A percentile compares a stretch with the other conserved stretches of the same genome.
These are phyloP conservation scores for Cryptococcus floricola DNA, from an alignment of 1,284 basidiomycete genomes.

Conservation along the genomic window DNA sequence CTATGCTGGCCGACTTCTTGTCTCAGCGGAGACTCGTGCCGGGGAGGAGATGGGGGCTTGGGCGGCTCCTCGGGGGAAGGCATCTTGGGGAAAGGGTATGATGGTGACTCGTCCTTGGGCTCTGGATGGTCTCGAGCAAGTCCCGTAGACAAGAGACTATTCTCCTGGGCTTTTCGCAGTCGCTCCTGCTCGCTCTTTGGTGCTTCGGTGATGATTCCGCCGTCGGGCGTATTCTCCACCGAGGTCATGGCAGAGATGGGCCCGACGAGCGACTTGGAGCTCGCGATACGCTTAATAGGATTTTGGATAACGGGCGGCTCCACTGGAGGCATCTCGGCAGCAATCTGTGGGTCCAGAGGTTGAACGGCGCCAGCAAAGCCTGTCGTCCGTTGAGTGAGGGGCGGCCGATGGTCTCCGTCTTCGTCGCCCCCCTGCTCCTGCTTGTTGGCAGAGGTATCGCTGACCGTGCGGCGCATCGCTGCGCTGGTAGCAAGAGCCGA, in stretches of 20 bases:
- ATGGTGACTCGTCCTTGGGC: constrained; percentile 16
- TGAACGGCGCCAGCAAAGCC: constrained; percentile 31
- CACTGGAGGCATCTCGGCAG: constrained; percentile 9
- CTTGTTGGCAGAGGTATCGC: constrained; percentile 23
- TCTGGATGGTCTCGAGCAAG: constrained; percentile 11
- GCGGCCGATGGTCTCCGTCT: constrained; percentile 4
- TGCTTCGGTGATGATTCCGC: neutral
- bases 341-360: constrained; percentile 23
- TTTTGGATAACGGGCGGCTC: constrained; percentile 6
- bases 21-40: neutral
- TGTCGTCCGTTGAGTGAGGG: constrained; percentile 20
- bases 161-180: neutral
- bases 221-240: constrained; percentile 4
- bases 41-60: neutral
- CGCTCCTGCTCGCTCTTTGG: neutral
- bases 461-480: constrained; percentile 23
- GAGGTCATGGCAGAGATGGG: constrained; percentile 3
- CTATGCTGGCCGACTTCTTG: neutral
- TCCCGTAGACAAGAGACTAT: constrained; percentile 3
- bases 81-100: constrained; percentile 29
- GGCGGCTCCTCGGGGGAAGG: neutral
- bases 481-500: neutral
- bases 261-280: constrained; percentile 12
- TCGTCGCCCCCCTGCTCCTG: neutral
- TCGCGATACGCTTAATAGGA: constrained; percentile 10